Evolutionary conservation across 139 green algal genomes (phyloP).

Genomic region (Chlamydomonas applanata): DNA sequence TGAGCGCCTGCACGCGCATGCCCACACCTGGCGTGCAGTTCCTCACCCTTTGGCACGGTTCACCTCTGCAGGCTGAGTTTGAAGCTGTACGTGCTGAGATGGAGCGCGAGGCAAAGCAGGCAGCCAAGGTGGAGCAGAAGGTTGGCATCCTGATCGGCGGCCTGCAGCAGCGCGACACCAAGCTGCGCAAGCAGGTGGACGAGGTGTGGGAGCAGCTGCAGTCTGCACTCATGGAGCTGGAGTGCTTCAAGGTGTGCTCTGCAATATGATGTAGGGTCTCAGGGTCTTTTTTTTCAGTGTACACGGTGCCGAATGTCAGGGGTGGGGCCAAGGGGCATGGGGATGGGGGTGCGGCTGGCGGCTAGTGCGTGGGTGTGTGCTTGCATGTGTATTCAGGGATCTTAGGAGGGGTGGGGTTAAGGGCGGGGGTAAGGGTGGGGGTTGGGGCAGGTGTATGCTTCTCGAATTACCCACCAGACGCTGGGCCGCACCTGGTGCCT

Average conservation of each 20-base stretch:
- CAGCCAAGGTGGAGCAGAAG: conserved; percentile 78
- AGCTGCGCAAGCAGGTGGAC: conserved; percentile 33
- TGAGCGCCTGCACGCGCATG: too few species aligned
- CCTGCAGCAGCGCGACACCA: conserved; percentile 40
- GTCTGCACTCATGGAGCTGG: conserved; percentile 33
- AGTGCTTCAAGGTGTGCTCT: conserved; percentile 42
- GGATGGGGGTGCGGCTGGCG: neutral
- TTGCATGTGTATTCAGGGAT: neutral
- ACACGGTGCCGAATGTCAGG: neutral
- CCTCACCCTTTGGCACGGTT: too few species aligned
- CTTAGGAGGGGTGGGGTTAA: neutral
- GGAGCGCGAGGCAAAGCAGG: conserved; percentile 67
- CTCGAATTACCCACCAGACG: too few species aligned
- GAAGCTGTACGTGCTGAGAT: conserved; percentile 66
- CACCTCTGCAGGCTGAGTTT: conserved; percentile 63
- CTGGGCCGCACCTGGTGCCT: too few species aligned
- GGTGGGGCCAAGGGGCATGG: neutral
- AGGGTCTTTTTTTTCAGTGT: neutral
- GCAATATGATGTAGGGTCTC: neutral
- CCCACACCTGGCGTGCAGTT: too few species aligned
- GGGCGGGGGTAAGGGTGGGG: neutral
- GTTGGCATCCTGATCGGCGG: conserved; percentile 31
- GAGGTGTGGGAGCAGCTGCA: conserved; percentile 26
- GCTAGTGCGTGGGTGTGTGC: neutral
- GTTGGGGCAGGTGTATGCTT: too few species aligned